These are phyloP conservation scores for Sonneratia alba DNA, from an alignment of 345 rosid genomes.

Conservation along the genomic window DNA sequence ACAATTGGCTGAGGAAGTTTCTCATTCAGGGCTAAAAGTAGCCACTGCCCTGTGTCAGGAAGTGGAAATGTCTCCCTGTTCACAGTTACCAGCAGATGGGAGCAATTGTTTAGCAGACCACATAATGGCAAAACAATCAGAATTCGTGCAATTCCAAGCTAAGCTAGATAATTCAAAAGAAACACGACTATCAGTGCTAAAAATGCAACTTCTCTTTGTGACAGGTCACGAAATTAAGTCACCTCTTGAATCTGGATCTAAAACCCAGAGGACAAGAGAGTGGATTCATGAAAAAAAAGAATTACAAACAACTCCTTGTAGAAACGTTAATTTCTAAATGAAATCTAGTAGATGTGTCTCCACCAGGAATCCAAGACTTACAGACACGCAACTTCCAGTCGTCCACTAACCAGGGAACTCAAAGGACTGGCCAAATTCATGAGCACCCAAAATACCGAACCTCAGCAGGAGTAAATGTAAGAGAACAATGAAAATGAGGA, in stretches of 20 bases:
- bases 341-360: background rate
- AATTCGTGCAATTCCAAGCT: background rate
- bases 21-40: slow-evolving; percentile 78
- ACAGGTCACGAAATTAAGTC: background rate
- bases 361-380: too few relatives aligned
- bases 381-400: background rate
- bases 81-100: slow-evolving; percentile 9
- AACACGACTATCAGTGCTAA: too few relatives aligned
- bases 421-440: background rate
- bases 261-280: too few relatives aligned
- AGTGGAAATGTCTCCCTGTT: slow-evolving; percentile 67
- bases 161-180: background rate
- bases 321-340: background rate
- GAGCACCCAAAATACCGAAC: background rate
- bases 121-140: background rate
- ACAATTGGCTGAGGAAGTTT: slow-evolving; percentile 62
- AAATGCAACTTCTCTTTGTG: background rate
- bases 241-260: background rate
- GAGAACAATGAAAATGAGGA: background rate
- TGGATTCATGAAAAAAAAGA: background rate
- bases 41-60: slow-evolving; percentile 94
- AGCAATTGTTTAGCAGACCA: background rate
- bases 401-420: background rate
- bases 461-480: background rate
- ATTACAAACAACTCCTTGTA: too few relatives aligned